Evolutionary conservation across 2,329 filamentous ascomycete species (phyloP).

Genomic region (Fusarium sp.): DNA sequence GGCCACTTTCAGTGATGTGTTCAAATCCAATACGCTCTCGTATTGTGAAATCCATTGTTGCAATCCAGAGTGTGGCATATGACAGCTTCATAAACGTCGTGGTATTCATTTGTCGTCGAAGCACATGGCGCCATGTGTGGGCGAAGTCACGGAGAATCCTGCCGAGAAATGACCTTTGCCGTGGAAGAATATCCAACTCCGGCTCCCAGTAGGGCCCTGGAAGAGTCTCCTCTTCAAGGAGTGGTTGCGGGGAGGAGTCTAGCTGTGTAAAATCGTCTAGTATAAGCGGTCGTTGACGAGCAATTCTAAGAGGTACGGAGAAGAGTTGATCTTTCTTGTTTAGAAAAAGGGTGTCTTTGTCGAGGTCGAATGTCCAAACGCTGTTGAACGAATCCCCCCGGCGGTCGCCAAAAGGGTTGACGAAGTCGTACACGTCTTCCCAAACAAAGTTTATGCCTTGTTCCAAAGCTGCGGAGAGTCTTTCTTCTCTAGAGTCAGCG

Average conservation of each 20-base stretch:
- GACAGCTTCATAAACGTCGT: constrained; percentile 27
- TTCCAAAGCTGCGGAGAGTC: background rate
- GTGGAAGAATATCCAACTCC: background rate
- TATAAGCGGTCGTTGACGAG: constrained; percentile 18
- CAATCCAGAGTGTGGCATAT: constrained; percentile 31
- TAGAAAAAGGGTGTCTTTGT: background rate
- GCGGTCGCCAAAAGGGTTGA: background rate
- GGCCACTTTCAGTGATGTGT: background rate
- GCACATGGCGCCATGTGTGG: constrained; percentile 35
- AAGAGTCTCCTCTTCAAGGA: background rate
- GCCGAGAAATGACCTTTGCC: constrained; percentile 22
- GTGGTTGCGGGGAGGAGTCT: background rate
- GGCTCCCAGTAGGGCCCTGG: constrained; percentile 28
- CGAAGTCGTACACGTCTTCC: background rate
- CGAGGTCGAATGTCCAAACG: constrained; percentile 9
- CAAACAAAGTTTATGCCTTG: background rate
- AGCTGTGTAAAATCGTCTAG: constrained; percentile 23
- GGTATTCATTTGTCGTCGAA: constrained; percentile 23
- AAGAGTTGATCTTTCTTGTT: background rate
- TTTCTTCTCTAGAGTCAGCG: background rate
- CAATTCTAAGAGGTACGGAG: constrained; percentile 15
- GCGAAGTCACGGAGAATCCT: constrained; percentile 28
- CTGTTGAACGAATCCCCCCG: background rate
- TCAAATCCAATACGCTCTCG: constrained; percentile 15
- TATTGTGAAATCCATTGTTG: background rate